Conservation (phyloP, 2,329 filamentous ascomycete species). For the Cladosporium sp. region DNA sequence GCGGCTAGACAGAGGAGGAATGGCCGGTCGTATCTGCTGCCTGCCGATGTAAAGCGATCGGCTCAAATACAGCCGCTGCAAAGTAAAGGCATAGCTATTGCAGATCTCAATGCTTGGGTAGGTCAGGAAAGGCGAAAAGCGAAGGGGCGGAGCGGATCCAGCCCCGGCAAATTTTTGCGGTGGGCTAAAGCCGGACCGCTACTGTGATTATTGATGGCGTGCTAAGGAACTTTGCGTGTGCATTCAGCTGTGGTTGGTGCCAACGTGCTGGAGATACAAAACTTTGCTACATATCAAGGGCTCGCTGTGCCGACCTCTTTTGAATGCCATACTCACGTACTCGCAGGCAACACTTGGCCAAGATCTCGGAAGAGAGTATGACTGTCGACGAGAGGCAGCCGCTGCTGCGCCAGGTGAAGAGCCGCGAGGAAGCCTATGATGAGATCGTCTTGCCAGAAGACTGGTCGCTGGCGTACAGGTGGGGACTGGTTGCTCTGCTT, state of each 20-base stretch:
- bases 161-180: background rate
- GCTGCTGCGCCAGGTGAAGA: constrained; percentile 11
- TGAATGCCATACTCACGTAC: background rate
- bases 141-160: background rate
- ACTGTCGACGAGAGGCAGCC: constrained; percentile 13
- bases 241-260: background rate
- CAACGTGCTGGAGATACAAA: background rate
- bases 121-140: background rate
- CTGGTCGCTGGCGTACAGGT: constrained; percentile 49
- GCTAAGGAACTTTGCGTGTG: background rate
- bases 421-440: constrained; percentile 9
- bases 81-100: background rate
- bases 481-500: constrained; percentile 50
- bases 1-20: no score
- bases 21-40: no score
- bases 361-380: constrained; percentile 8
- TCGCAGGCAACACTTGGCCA: background rate
- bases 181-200: background rate
- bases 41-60: background rate
- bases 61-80: background rate
- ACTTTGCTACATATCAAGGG: background rate
- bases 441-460: constrained; percentile 38
- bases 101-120: background rate
- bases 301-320: background rate
- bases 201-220: background rate